A percentile compares a stretch with the other conserved stretches of the same genome.
Evolutionary conservation across 78 protist genomes (phyloP).

Genomic region (Speleostelium caveatum): DNA sequence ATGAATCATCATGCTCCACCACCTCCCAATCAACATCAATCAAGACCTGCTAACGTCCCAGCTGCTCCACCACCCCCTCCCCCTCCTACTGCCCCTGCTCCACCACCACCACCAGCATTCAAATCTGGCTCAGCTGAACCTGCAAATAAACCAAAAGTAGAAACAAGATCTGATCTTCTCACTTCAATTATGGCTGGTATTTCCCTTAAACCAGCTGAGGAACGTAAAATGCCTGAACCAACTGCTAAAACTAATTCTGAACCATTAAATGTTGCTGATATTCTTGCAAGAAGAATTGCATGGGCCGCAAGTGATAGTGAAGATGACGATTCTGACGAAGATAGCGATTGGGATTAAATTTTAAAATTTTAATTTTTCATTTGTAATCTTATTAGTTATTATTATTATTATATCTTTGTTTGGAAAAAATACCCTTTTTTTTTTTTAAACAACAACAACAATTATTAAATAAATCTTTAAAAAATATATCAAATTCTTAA

Average conservation of each 20-base stretch:
- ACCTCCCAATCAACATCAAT: neutral
- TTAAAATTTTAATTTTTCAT: too few species aligned
- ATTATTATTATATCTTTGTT: too few species aligned
- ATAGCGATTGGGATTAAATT: constrained; percentile 78
- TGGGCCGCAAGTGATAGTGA: constrained; percentile 79
- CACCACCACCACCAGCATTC: constrained; percentile 72
- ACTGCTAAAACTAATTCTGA: neutral
- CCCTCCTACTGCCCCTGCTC: constrained; percentile 55
- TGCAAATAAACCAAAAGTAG: constrained; percentile 50
- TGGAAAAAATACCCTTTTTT: too few species aligned
- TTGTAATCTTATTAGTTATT: too few species aligned
- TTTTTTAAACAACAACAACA: too few species aligned
- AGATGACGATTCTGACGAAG: constrained; percentile 56
- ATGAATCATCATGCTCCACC: neutral
- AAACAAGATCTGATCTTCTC: constrained; percentile 59
- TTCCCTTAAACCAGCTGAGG: constrained; percentile 68
- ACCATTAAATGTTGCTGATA: constrained; percentile 57
- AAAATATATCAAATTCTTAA: too few species aligned
- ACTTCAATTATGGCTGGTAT: constrained; percentile 61
- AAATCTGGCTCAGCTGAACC: constrained; percentile 19
- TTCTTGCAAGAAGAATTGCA: constrained; percentile 79
- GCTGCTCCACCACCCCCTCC: constrained; percentile 81
- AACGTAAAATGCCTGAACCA: constrained; percentile 55
- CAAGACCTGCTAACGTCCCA: constrained; percentile 19
- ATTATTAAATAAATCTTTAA: too few species aligned